Evolutionary conservation across 2,329 filamentous ascomycete genomes (phyloP), one percentile per base, ranked within the genome.

Genomic region (Ceratocystis variospora): DNA sequence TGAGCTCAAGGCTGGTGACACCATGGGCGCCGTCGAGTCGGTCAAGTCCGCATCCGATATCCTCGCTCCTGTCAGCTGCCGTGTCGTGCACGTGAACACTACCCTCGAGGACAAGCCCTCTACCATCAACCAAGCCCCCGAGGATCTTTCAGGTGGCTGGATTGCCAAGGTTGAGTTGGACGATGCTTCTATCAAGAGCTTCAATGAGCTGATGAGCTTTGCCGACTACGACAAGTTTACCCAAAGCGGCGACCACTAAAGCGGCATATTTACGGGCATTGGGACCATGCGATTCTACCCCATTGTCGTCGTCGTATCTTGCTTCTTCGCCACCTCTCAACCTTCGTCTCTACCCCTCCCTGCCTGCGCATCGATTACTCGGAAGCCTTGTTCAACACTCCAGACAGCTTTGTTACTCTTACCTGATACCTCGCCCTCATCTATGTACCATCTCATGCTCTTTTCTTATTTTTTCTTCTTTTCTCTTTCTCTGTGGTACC

Each of bases 31-130:
- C 68, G 93, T 99, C 72, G 94, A 99, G 80, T 96, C 91, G 2
- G 94, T 99, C 77, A 99, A 99, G 82, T 94, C 88, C 69, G 94
- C 94, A n/a, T 93, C 90, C 70, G 94, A 99, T 76, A 96, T 99
- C 80, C 88, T 96, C 79, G 87, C 90, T 15, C 94, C 94, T 19
- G 83, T 96, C 70, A 79, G 82, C 64, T 93, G 93, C 74, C 88
- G 79, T 71, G 84, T 99, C 68, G 81, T 84, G 46, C 83, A 87
- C 73, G 81, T 86, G 72, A 99, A 99, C 79, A 73, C 74, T 10
- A 74, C 80, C 68, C 82, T 99, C 69, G 89, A 95, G 76, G 87
- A 94, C 76, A 92, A 88, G 79, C 93, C 94, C 25, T 83, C 83
- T 68, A 87, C 83, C 66, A 91, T 99, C 79, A 99, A 97, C 80